These are phyloP conservation scores for Coemansia sp. DNA, from an alignment of 192 early-diverging fungal genomes.

Conservation along the genomic window DNA sequence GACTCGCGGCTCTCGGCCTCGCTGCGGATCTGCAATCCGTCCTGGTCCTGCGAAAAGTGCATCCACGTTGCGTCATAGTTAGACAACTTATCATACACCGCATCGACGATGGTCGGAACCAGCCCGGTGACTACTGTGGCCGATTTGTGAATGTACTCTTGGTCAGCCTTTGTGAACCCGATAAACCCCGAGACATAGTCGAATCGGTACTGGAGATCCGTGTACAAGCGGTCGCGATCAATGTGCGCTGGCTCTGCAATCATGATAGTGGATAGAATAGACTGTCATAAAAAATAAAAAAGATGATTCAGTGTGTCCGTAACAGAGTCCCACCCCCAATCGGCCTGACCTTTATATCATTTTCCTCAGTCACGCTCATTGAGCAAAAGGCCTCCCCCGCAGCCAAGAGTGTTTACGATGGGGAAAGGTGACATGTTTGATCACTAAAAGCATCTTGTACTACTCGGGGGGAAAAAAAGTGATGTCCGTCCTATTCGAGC, in stretches of 20 bases:
- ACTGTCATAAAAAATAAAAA: background rate
- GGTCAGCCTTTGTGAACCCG: slow-evolving; percentile 67
- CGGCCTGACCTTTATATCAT: background rate
- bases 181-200: slow-evolving; percentile 73
- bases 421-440: background rate
- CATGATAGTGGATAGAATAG: slow-evolving; percentile 1
- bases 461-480: background rate
- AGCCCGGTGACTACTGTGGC: slow-evolving; percentile 62
- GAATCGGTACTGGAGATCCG: slow-evolving; percentile 74
- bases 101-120: slow-evolving; percentile 73
- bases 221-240: slow-evolving; percentile 66
- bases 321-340: background rate
- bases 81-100: slow-evolving; percentile 72
- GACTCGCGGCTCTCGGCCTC: slow-evolving; percentile 23
- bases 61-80: slow-evolving; percentile 73
- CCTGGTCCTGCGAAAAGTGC: slow-evolving; percentile 64
- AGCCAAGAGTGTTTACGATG: background rate
- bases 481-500: background rate
- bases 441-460: background rate
- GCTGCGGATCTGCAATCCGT: slow-evolving; percentile 55
- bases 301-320: background rate
- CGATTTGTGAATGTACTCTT: slow-evolving; percentile 66
- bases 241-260: slow-evolving; percentile 56
- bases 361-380: background rate
- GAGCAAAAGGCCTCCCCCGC: background rate